These are phyloP conservation scores for Aquilaria agallochum DNA, from an alignment of 441 rosid genomes.

Conservation along the genomic window DNA sequence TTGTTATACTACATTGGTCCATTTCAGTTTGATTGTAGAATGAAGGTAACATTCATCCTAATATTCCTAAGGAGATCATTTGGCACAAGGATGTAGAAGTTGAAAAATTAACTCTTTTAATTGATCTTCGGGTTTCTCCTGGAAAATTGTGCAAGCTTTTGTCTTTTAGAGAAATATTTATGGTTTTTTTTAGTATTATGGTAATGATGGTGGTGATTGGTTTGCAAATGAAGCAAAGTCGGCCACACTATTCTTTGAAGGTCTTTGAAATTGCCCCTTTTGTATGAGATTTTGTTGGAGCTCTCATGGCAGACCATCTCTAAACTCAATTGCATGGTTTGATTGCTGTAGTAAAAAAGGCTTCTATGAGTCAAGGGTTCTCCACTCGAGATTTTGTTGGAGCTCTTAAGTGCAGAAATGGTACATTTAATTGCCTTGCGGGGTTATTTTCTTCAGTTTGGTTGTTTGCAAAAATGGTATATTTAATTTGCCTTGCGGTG, in stretches of 20 bases:
- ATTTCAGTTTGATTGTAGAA: conserved; percentile 62
- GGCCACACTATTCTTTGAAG: conserved; percentile 43
- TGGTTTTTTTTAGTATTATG: too few relatives aligned
- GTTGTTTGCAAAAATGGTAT: too few relatives aligned
- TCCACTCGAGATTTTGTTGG: conserved; percentile 75
- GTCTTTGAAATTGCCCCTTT: conserved; percentile 50
- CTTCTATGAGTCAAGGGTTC: too few relatives aligned
- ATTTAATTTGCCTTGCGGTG: too few relatives aligned
- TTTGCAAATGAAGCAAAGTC: conserved; percentile 58
- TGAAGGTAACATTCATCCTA: conserved; percentile 64
- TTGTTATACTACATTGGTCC: conserved; percentile 87
- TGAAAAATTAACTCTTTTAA: conserved; percentile 31
- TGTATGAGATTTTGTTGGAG: too few relatives aligned
- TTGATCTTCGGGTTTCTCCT: neutral
- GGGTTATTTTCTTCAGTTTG: too few relatives aligned
- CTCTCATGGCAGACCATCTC: too few relatives aligned
- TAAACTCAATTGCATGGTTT: too few relatives aligned
- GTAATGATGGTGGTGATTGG: neutral
- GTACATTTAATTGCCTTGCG: too few relatives aligned
- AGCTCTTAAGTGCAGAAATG: conserved; percentile 40
- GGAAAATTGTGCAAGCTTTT: too few relatives aligned
- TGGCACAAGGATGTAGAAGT: conserved; percentile 86
- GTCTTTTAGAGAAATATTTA: neutral
- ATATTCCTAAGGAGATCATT: conserved; percentile 83
- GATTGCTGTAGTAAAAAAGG: too few relatives aligned